Base-by-base conservation (phyloP, 176 grass and related monocot genomes). In the Leersia perrieri region DNA sequence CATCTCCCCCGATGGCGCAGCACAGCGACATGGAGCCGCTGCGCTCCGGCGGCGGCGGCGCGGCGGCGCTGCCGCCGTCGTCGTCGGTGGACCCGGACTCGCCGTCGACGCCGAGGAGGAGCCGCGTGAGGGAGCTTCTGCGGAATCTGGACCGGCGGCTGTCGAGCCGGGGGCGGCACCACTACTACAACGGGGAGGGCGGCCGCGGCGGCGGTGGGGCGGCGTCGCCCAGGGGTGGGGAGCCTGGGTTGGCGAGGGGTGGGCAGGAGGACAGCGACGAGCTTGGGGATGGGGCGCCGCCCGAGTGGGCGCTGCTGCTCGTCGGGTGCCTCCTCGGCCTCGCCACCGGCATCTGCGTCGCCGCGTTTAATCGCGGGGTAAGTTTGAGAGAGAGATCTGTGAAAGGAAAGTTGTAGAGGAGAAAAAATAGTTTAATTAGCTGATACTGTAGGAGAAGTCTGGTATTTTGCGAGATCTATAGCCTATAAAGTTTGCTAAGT, bases 251-350 rank as follows among this genome's bases (percentile, higher is more conserved):
- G 3, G 79, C 90, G 35, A 72, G 81, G 84, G 69, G 90, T 71
- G 11, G 2, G 41, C 69, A 72, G 42, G 86, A 91, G 82, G 88
- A 94, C 9, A 83, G 76, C 14, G 95, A 95, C 65, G 90, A 86
- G 60, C 86, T 99, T 49, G 88, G 86, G 1, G 92, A 99, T 11
- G 96, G 96, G 4, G 96, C 96, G 32, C 96, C 96, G 45, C 96
- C 96, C n/a, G 96, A 99, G 75, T 99, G 96, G 96, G 96, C 92
- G 35, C 55, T 99, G 44, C 84, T 99, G 78, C 92, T 99, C 23
- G 92, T 99, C 11, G 93, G 96, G 32, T 99, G 96, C 90, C 87
- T 99, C 62, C 96, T 99, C 42, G 93, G 96, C 18, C 90, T 99
- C 32, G 90, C 92, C 34, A 95, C 96, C 15, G 96, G 90, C 40